Evolutionary conservation across 2,329 filamentous ascomycete species (phyloP).

Genomic region (Fusarium penzigii): DNA sequence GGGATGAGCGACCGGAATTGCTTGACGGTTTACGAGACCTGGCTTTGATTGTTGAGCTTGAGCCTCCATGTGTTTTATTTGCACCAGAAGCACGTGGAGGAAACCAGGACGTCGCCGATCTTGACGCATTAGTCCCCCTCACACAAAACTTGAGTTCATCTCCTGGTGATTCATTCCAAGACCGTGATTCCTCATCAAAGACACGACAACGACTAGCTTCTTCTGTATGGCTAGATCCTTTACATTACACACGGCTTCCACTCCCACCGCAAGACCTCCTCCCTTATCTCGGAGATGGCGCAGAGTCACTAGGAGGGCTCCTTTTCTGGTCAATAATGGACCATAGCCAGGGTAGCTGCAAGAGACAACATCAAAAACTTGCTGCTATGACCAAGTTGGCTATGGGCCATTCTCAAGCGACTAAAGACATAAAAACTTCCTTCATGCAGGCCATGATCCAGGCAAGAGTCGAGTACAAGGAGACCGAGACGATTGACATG

Average conservation of each 20-base stretch:
- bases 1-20: constrained; percentile 8
- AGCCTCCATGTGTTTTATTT: background rate
- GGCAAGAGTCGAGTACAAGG: constrained; percentile 14
- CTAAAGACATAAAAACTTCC: background rate
- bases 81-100: too few species aligned
- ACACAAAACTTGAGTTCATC: background rate
- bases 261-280: constrained; percentile 18
- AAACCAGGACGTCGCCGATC: background rate
- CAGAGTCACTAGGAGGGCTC: constrained; percentile 10
- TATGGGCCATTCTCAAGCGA: constrained; percentile 10
- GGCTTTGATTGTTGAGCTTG: constrained; percentile 7
- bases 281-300: constrained; percentile 10
- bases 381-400: constrained; percentile 2
- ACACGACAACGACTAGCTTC: constrained; percentile 2
- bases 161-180: background rate
- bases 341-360: constrained; percentile 5
- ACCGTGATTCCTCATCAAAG: too few species aligned
- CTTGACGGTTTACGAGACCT: constrained; percentile 7
- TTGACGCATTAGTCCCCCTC: background rate
- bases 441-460: constrained; percentile 16
- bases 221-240: constrained; percentile 13
- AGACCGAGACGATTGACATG: constrained; percentile 7
- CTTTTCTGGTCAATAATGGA: constrained; percentile 20
- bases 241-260: constrained; percentile 11
- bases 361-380: background rate